Base-by-base conservation (phyloP, 805 yeast species). In the Yueomyces sinensis region DNA sequence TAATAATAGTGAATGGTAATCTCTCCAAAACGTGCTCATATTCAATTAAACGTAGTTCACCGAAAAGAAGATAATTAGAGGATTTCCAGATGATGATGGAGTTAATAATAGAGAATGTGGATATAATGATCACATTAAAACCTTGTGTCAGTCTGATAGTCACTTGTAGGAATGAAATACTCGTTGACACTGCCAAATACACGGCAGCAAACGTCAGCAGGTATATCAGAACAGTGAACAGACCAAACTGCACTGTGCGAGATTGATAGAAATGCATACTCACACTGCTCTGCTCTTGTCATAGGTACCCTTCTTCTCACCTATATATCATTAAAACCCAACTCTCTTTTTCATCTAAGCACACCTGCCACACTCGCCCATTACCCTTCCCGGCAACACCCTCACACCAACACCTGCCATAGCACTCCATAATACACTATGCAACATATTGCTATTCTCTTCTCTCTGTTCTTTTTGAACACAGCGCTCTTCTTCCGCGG, bases 1-100 rank as follows among this genome's bases (percentile, higher is more conserved):
- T 75, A 29, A 82, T 72, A 16, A 79, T 60, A 2, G 82, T 68
- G 36, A 61, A 74, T 66, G 77, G 81, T 34, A 72, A 65, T 51
- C 74, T 67, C 51, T 70, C 93, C 52, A 66, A 71, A 34, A 73
- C 65, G 49, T 80, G 87, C 44, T 87, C 94, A 35, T 68, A 56
- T 52, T 89, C 98, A 24, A 81, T 66, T 13, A 74, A 57, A 37
- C 94, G 63, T 34, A 89, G 59, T 37, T 74, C 75, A 0, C 95
- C 95, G 60, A 86, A 84, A 27, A 83, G 45, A 0, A 75, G 2
- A 19, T 55, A 41, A 32, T 76, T 79, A 0, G 76, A 41, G 7
- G 65, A 29, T 41, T 72, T 70, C 24, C 74, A 78, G 13, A 66
- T 13, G 2, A 59, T 41, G 2, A 56, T 39, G 4, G 57, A 44